phyloP scores from a whole-genome alignment of 768 basidiomycete species.

The Naganishia antarctica region DNA sequence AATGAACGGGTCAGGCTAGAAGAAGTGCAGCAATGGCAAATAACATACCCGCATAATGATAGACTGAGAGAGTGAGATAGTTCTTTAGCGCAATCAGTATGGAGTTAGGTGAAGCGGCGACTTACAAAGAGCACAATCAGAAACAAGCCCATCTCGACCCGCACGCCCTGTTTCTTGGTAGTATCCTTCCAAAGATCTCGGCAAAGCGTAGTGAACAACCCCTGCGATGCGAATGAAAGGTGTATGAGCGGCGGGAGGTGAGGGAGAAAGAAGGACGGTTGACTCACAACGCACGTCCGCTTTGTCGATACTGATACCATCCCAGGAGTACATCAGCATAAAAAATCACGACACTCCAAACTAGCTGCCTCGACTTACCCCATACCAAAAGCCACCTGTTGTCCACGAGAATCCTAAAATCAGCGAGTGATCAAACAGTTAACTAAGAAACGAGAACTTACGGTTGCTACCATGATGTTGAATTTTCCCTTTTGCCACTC shows the following conservation, averaged over 20 bases:
- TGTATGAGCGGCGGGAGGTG: constrained; percentile 1
- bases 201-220: constrained; percentile 81
- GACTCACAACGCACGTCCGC: constrained; percentile 44
- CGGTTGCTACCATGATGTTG: constrained; percentile 88
- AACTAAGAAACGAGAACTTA: constrained; percentile 42
- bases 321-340: background rate
- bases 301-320: constrained; percentile 41
- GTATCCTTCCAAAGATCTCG: constrained; percentile 78
- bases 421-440: background rate
- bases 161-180: constrained; percentile 97
- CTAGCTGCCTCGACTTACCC: constrained; percentile 52
- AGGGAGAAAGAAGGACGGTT: background rate
- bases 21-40: background rate
- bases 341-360: constrained; percentile 19
- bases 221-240: background rate
- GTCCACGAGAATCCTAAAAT: constrained; percentile 52
- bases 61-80: constrained; percentile 55
- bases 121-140: constrained; percentile 67
- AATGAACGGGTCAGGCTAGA: constrained; percentile 12
- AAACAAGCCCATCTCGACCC: constrained; percentile 77
- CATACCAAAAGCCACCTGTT: constrained; percentile 81
- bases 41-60: constrained; percentile 53
- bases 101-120: background rate
- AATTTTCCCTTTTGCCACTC: constrained; percentile 70
- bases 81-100: constrained; percentile 53